Conservation (phyloP, 1,284 basidiomycete genomes). For the Ceratobasidium sp. region DNA sequence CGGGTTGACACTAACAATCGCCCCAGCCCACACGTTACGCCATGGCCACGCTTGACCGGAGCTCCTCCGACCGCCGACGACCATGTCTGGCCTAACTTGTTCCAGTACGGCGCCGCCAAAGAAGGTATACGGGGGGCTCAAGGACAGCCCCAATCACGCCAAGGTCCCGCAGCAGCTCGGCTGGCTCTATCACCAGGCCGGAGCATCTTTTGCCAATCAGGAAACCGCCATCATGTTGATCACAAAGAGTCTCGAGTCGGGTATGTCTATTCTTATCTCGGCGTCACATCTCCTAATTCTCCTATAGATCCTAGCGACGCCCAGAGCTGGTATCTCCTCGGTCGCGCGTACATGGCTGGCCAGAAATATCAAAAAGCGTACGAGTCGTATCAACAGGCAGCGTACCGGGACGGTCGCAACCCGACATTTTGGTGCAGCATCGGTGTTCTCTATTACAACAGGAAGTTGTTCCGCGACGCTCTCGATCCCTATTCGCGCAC, state of each 20-base stretch:
- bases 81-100: constrained; percentile 20
- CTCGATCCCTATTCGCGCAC: constrained; percentile 98
- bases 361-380: constrained; percentile 99
- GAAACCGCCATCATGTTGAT: constrained; percentile 94
- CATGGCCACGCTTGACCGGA: too few species aligned
- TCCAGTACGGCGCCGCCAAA: constrained; percentile 86
- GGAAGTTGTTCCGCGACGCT: constrained; percentile 98
- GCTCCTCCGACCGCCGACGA: too few species aligned
- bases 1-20: too few species aligned
- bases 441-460: constrained; percentile 99
- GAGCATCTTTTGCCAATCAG: constrained; percentile 94
- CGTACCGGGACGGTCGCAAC: constrained; percentile 98
- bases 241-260: constrained; percentile 93
- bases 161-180: constrained; percentile 99
- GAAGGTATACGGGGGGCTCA: constrained; percentile 95
- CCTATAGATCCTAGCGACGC: constrained; percentile 69
- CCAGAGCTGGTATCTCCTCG: constrained; percentile 98
- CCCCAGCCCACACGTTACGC: too few species aligned
- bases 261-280: constrained; percentile 62
- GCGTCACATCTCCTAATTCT: constrained; percentile 10
- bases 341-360: constrained; percentile 98
- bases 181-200: constrained; percentile 96
- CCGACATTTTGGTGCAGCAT: constrained; percentile 99
- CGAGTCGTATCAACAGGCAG: constrained; percentile 99
- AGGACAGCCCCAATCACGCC: constrained; percentile 93